Percentiles rank a stretch among this genome's conserved stretches.
These are phyloP conservation scores for Fusarium piperis DNA, from an alignment of 2,329 filamentous ascomycete species.

Conservation along the genomic window DNA sequence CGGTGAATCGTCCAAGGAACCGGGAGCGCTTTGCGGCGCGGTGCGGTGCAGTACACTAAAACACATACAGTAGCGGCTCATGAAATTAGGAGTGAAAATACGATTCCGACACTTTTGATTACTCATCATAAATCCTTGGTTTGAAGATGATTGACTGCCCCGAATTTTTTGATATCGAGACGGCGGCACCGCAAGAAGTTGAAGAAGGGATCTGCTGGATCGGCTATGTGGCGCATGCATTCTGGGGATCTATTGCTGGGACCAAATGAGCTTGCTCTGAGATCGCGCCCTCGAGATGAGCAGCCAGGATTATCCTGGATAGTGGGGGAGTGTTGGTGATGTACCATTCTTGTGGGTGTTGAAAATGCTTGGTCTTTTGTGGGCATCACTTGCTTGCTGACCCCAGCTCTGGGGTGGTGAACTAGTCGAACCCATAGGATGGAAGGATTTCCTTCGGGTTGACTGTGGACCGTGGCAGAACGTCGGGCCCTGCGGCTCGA, in stretches of 20 bases:
- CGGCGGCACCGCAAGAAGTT: neutral
- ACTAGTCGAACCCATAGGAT: neutral
- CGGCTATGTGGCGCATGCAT: slow-evolving; percentile 7
- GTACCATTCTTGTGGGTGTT: neutral
- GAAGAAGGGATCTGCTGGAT: slow-evolving; percentile 1
- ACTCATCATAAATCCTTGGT: neutral
- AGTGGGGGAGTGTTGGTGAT: slow-evolving; percentile 22
- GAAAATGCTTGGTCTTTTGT: neutral
- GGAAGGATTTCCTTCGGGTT: neutral
- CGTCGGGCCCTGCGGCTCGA: slow-evolving; percentile 4
- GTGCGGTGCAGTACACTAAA: too few relatives aligned
- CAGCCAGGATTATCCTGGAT: neutral
- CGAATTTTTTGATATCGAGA: neutral
- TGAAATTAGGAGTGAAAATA: neutral
- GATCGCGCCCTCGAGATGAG: neutral
- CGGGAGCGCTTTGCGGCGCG: neutral
- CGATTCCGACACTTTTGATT: neutral
- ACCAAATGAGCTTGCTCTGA: neutral
- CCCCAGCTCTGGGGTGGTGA: neutral
- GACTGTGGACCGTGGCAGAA: neutral
- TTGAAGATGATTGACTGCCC: neutral
- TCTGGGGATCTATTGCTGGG: neutral
- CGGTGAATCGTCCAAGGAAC: slow-evolving; percentile 23
- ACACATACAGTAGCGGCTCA: neutral
- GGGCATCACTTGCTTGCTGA: neutral